Evolutionary conservation across 1,284 basidiomycete genomes (phyloP), one percentile per base, ranked within the genome.

Genomic region (Apiotrichum montevideense): DNA sequence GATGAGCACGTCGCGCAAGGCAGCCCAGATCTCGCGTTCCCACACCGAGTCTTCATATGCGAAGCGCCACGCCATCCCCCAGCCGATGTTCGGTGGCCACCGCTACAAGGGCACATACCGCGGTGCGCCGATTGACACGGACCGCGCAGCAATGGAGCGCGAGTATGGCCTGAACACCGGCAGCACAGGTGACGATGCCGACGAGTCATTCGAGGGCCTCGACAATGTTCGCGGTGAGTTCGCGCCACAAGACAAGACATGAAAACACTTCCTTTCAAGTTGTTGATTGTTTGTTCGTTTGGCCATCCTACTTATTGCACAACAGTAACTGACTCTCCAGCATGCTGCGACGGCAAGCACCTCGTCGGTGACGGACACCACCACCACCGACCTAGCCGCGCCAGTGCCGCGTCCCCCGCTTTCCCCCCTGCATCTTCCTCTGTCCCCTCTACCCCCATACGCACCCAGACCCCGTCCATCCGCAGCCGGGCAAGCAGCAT

Each of bases 271-370:
- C n/a, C 11, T 21, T 3, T 8, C 7, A 21, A 21, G 21, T 21
- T 21, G 21, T 21, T 21, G 21, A 21, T 21, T 21, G 21, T 21
- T 21, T 21, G 21, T 21, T 21, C 21, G 21, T 21, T 21, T 21
- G 21, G 21, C 21, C 21, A 21, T 21, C 21, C 21, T 21, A 21
- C 21, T 21, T 21, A 21, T 21, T 13, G 37, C 37, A 13, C 37
- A 39, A 13, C 37, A 39, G 8, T 7, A 8, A 13, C 37, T 39
- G 37, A 39, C 37, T 7, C 21, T 39, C 7, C 57, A 51, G 92
- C 92, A 2, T 97, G 93, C 75, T 97, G 93, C 69, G 90, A 94
- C 73, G 95, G 95, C 33, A 66, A 83, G 81, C 95, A 98, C 75
- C 79, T 81, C 51, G 79, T 83, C 33, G 78, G 80, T 13, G 88